Evolutionary conservation across 2,329 filamentous ascomycete genomes (phyloP).

Genomic region (Ascochyta lentis): DNA sequence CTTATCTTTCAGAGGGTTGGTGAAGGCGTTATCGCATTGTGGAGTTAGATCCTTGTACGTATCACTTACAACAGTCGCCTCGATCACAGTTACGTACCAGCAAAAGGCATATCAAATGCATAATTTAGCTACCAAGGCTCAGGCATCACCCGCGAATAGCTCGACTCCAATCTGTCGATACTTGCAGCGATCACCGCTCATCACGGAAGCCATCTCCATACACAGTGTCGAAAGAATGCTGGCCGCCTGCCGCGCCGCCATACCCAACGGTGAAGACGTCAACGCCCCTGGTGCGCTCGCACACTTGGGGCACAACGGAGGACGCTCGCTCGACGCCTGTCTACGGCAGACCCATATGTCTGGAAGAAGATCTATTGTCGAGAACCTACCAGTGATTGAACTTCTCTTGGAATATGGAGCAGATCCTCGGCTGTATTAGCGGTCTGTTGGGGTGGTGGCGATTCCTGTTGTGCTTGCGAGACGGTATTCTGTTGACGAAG

Average conservation of each 20-base stretch:
- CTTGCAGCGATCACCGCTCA: slow-evolving; percentile 11
- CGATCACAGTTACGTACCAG: background rate
- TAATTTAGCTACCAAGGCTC: background rate
- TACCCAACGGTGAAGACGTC: slow-evolving; percentile 15
- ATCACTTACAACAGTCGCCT: no score
- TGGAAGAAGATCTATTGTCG: slow-evolving; percentile 1
- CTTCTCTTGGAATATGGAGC: slow-evolving; percentile 87
- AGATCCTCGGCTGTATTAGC: slow-evolving; percentile 64
- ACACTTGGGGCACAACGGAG: slow-evolving; percentile 13
- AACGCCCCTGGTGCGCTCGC: slow-evolving; percentile 11
- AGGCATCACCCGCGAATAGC: background rate
- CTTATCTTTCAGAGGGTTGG: no score
- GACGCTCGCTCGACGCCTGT: slow-evolving; percentile 17
- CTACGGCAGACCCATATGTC: slow-evolving; percentile 12
- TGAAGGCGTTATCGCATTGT: no score
- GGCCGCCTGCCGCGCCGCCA: slow-evolving; percentile 13
- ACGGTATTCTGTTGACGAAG: slow-evolving; percentile 5
- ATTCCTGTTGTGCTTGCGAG: slow-evolving; percentile 12
- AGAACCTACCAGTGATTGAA: slow-evolving; percentile 68
- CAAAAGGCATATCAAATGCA: background rate
- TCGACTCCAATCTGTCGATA: background rate
- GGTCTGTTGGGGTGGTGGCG: background rate
- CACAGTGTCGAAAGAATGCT: slow-evolving; percentile 11
- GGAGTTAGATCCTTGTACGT: no score
- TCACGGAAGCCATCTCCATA: slow-evolving; percentile 8